phyloP scores from a whole-genome alignment of 345 rosid genomes.

The Gynandropsis gynandra region DNA sequence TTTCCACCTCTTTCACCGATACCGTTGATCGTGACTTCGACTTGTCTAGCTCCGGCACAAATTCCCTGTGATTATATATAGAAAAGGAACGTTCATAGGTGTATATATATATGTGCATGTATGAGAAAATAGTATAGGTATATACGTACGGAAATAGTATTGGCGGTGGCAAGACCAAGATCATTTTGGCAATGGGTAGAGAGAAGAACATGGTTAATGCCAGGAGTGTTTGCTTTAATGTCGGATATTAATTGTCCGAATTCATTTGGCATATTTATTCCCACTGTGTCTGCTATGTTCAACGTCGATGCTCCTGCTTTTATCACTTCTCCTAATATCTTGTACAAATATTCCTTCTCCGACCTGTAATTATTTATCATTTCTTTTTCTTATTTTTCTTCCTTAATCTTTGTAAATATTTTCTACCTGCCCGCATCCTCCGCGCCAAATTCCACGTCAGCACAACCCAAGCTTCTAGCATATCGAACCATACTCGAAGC shows the following conservation, averaged over 20 bases:
- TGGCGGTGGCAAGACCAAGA: constrained; percentile 95
- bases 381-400: too few species aligned
- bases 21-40: constrained; percentile 94
- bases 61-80: constrained; percentile 68
- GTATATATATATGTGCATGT: constrained; percentile 14
- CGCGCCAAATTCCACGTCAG: constrained; percentile 73
- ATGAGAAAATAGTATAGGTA: not conserved
- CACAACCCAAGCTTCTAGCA: constrained; percentile 70
- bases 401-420: not conserved
- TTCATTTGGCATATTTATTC: constrained; percentile 60
- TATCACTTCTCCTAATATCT: constrained; percentile 68
- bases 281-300: constrained; percentile 87
- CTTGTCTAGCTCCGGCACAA: constrained; percentile 81
- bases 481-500: constrained; percentile 52
- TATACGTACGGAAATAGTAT: constrained; percentile 51
- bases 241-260: constrained; percentile 64
- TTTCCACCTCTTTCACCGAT: constrained; percentile 99
- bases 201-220: constrained; percentile 63
- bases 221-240: constrained; percentile 75
- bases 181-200: constrained; percentile 95
- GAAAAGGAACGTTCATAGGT: too few species aligned
- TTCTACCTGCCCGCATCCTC: constrained; percentile 85
- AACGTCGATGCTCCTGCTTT: constrained; percentile 83
- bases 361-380: constrained; percentile 37
- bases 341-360: constrained; percentile 66